Base-by-base conservation (phyloP, 495 filamentous ascomycete species). In the Penicillium argentinense region DNA sequence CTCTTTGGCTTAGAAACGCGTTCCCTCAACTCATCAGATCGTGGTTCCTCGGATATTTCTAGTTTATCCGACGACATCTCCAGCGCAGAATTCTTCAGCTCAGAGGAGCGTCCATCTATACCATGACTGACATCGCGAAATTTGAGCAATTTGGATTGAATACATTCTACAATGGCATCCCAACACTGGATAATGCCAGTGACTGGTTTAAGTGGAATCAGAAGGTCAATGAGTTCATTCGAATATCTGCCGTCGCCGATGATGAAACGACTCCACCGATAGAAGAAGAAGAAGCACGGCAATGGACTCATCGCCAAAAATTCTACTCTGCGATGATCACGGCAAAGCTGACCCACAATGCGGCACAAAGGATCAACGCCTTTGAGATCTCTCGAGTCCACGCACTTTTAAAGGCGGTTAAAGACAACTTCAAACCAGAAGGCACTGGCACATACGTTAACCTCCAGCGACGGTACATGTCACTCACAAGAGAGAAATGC, bases 311-410 rank as follows among this genome's bases (percentile, higher is more conserved):
- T 17, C 37, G 39, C 25, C 27, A 49, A 34, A 49, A 41, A 14
- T 49, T 49, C 33, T 49, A 49, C 18, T 49, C 46, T 26, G 46
- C 46, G 33, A 49, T 49, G 37, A 49, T 49, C 27, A 42, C 46
- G 29, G 46, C 46, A 26, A 49, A 49, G 27, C 21, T 49, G 37
- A 49, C 46, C 11, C 37, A 49, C 26, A 41, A 39, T 41, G 46
- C 46, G 37, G 46, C 46, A 9, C 46, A 49, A 34, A 41, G 46
- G 24, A 49, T 49, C 29, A 41, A 49, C 18, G 46, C 46, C 37
- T 49, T 49, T 34, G 39, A 49, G 28, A 49, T 42, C 13, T 4
- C 46, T 42, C 39, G 30, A 24, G 37, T 49, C 11, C 37, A 49
- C 23, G 28, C 25, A 33, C 38, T 49, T 8, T n/a, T 49, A 9